Evolutionary conservation across 2,329 filamentous ascomycete species (phyloP).

Genomic region (Hymenoscyphus fraxineus): DNA sequence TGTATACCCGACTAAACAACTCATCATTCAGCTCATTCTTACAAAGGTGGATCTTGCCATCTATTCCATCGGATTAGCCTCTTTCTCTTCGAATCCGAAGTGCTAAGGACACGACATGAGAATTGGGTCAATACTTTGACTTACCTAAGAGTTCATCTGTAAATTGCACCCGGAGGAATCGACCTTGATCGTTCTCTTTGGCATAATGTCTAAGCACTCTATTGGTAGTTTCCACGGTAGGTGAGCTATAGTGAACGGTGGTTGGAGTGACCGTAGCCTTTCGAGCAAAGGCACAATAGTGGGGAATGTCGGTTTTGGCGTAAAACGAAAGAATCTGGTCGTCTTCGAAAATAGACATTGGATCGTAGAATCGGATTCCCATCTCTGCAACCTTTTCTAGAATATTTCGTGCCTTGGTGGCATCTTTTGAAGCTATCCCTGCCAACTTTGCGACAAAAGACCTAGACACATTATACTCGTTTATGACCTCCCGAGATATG

Average conservation of each 20-base stretch:
- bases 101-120: no score
- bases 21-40: constrained; percentile 57
- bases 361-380: constrained; percentile 56
- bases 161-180: constrained; percentile 87
- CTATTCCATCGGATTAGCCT: background rate
- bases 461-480: constrained; percentile 67
- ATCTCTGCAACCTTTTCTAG: constrained; percentile 69
- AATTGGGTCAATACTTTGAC: constrained; percentile 1
- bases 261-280: constrained; percentile 81
- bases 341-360: constrained; percentile 67
- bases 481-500: constrained; percentile 72
- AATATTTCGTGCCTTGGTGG: constrained; percentile 55
- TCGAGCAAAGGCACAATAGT: constrained; percentile 70
- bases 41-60: background rate
- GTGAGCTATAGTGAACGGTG: constrained; percentile 72
- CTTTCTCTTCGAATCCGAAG: no score
- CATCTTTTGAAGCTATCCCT: constrained; percentile 42
- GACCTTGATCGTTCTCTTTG: constrained; percentile 57
- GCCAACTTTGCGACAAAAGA: constrained; percentile 65
- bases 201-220: constrained; percentile 73
- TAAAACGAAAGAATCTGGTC: constrained; percentile 46
- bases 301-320: constrained; percentile 53
- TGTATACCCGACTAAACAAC: constrained; percentile 69
- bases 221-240: constrained; percentile 82
- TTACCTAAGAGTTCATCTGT: constrained; percentile 61